Conservation (phyloP, 208 protist genomes). For the Phytomonas sp. region DNA sequence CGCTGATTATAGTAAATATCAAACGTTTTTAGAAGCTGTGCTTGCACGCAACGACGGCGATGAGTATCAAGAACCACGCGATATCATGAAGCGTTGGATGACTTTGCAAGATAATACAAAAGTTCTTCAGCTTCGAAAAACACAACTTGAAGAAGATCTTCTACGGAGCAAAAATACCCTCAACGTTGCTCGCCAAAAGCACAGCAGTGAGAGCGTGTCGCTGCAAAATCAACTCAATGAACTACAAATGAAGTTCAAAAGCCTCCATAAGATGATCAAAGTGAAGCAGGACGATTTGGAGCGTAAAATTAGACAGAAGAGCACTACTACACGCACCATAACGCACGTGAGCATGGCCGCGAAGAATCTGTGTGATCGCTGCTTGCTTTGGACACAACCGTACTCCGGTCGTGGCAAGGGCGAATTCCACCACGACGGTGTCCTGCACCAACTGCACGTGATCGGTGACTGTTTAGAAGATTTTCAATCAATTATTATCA, state of each 20-base stretch:
- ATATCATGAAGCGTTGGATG: conserved; percentile 88
- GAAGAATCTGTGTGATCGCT: conserved; percentile 86
- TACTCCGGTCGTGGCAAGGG: conserved; percentile 73
- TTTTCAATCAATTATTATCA: conserved; percentile 73
- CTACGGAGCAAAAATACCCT: conserved; percentile 82
- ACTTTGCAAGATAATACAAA: conserved; percentile 88
- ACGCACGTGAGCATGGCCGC: conserved; percentile 89
- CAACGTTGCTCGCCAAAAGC: conserved; percentile 65
- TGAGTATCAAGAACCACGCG: conserved; percentile 85
- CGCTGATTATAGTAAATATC: conserved; percentile 71
- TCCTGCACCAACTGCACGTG: conserved; percentile 79
- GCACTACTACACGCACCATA: conserved; percentile 78
- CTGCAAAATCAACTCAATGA: conserved; percentile 88
- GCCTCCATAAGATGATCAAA: conserved; percentile 82
- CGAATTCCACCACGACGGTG: conserved; percentile 52
- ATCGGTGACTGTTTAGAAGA: conserved; percentile 88
- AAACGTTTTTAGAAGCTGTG: conserved; percentile 86
- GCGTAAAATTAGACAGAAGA: conserved; percentile 82
- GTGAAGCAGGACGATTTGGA: conserved; percentile 85
- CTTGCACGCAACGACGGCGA: conserved; percentile 83
- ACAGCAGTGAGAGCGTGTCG: conserved; percentile 81
- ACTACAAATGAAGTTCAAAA: conserved; percentile 75
- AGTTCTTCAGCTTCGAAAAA: conserved; percentile 86
- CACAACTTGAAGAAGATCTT: conserved; percentile 85
- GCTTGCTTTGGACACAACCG: conserved; percentile 57